These are phyloP conservation scores for Hemisphaericaspora nanyangensis DNA, from an alignment of 805 yeast genomes.

Conservation along the genomic window DNA sequence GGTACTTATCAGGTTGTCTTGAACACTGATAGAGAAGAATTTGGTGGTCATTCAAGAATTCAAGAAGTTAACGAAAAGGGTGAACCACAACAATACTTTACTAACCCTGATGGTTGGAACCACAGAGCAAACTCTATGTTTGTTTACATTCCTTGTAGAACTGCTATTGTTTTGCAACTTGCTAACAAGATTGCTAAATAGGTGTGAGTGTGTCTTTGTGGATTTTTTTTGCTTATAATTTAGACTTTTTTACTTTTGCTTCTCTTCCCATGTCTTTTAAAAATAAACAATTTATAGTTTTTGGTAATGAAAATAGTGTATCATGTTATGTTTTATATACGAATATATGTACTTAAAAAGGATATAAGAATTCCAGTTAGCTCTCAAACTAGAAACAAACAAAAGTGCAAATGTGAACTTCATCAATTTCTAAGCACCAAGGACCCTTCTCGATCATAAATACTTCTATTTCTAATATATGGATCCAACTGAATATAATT, in stretches of 20 bases:
- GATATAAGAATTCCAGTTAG: too few relatives aligned
- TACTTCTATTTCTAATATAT: conserved; percentile 71
- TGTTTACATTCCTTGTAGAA: conserved; percentile 77
- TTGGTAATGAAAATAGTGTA: too few relatives aligned
- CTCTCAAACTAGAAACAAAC: too few relatives aligned
- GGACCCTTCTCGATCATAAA: conserved; percentile 70
- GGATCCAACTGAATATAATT: conserved; percentile 76
- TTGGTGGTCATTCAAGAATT: conserved; percentile 81
- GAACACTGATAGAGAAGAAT: conserved; percentile 65
- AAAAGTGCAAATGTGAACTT: too few relatives aligned
- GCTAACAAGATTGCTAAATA: conserved; percentile 19
- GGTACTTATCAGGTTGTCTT: conserved; percentile 76
- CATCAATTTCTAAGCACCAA: conserved; percentile 12
- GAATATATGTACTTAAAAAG: too few relatives aligned
- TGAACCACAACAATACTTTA: conserved; percentile 49
- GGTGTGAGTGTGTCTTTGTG: too few relatives aligned
- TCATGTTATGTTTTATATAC: too few relatives aligned
- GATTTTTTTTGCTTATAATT: too few relatives aligned
- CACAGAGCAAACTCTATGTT: conserved; percentile 70
- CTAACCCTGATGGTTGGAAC: conserved; percentile 80
- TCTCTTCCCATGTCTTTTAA: too few relatives aligned
- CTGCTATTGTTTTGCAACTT: conserved; percentile 38
- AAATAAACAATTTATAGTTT: too few relatives aligned
- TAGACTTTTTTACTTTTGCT: too few relatives aligned
- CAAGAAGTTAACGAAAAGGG: conserved; percentile 39